phyloP scores from a whole-genome alignment of 179 eudicot genomes.

The Pouteria campechiana region DNA sequence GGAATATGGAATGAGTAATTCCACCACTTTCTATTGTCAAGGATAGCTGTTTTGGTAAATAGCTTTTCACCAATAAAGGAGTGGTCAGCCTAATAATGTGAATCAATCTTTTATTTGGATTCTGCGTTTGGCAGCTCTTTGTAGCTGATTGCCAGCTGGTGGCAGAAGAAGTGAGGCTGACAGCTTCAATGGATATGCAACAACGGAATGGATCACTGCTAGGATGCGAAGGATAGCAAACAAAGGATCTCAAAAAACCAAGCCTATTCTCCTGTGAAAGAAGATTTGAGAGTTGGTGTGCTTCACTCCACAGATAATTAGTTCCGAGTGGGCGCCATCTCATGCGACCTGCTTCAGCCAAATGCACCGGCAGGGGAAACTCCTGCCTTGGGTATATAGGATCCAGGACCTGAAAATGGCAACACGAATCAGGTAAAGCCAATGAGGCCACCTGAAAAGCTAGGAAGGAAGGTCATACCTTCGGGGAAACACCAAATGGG shows the following conservation, averaged over 20 bases:
- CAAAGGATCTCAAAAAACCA: conserved; percentile 75
- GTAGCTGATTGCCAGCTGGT: conserved; percentile 20
- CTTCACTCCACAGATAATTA: conserved; percentile 90
- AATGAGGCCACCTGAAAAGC: not conserved
- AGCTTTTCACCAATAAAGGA: conserved; percentile 70
- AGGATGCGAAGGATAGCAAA: conserved; percentile 92
- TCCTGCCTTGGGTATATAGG: conserved; percentile 83
- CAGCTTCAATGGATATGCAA: conserved; percentile 68
- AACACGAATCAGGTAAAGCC: not conserved
- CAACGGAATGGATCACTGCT: conserved; percentile 91
- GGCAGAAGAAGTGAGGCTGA: conserved; percentile 45
- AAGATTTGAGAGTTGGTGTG: conserved; percentile 67
- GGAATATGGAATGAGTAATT: conserved; percentile 33
- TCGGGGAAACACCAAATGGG: conserved; percentile 87
- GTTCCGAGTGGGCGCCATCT: conserved; percentile 94
- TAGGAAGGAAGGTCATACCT: conserved; percentile 36
- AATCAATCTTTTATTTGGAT: conserved; percentile 46
- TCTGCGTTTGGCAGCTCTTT: conserved; percentile 17
- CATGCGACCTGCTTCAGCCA: conserved; percentile 87
- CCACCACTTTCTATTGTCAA: conserved; percentile 77
- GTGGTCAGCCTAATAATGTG: conserved; percentile 57
- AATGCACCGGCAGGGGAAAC: conserved; percentile 91
- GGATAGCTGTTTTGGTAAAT: conserved; percentile 59
- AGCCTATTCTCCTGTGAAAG: conserved; percentile 54
- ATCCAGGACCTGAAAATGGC: conserved; percentile 55